Evolutionary conservation across 331 rosid genomes (phyloP), one percentile per base, ranked within the genome.

Genomic region (Telfairia occidentalis): DNA sequence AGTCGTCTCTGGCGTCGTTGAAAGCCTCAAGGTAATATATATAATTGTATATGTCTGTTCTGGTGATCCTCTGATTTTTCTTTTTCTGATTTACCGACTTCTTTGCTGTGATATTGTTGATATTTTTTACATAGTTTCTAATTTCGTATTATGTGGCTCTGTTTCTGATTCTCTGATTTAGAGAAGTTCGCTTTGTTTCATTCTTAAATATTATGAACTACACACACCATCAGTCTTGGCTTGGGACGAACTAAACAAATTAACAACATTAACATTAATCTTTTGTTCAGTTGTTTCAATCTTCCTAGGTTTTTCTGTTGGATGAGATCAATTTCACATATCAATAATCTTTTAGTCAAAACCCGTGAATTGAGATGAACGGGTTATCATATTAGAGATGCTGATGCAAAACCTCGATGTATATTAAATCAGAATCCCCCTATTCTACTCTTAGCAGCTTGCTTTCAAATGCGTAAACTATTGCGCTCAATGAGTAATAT

Each of bases 1-100:
- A 88, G 98, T 94, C 48, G 91, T 93, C 77, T 96, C 97, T 2
- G 98, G 98, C 38, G 98, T 93, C 32, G 98, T 94, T 0, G 98
- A 94, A 73, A 91, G 97, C 80, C 97, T 94, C 61, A 91, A 94
- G 96, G 73, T 65, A 65, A 18, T 35, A 30, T 35, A 30, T 63
- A 23, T 35, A 35, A 23, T 38, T 43, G 4, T 65, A 2, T 0
- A 3, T 29, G n/a, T 12, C n/a, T 13, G 19, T 0, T 61, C 16
- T 61, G 5, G 40, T 60, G 19, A 30, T 60, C 23, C 5, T 7
- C 19, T 7, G 13, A 18, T 61, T 34, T 13, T 61, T 60, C 3
- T 61, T 28, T n/a, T 35, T 60, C 13, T n/a, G n/a, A n/a, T n/a
- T n/a, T n/a, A 0, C 24, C n/a, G 3, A 9, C 10, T 10, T 10